These are phyloP conservation scores for Dryas octopetala DNA, from an alignment of 306 rosid species.

Conservation along the genomic window DNA sequence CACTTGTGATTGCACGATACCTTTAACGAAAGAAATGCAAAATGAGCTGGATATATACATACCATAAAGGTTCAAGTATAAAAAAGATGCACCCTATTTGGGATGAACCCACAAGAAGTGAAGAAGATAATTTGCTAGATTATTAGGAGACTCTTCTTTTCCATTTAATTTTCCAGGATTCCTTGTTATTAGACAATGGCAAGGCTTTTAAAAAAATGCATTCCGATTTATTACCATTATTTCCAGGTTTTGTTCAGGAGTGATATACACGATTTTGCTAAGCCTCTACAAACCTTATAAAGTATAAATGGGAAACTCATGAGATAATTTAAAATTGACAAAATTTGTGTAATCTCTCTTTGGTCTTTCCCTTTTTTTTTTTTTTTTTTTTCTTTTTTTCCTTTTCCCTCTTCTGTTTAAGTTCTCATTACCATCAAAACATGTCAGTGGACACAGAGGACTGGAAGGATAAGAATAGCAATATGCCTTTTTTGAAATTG, in stretches of 20 bases:
- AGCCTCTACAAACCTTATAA: too few relatives aligned
- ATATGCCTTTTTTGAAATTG: not conserved
- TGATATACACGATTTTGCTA: too few relatives aligned
- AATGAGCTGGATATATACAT: constrained; percentile 7
- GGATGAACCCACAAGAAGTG: not conserved
- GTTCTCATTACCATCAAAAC: too few relatives aligned
- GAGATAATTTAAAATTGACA: too few relatives aligned
- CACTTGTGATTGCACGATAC: constrained; percentile 87
- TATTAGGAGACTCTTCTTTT: too few relatives aligned
- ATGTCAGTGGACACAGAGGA: too few relatives aligned
- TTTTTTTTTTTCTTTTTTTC: too few relatives aligned
- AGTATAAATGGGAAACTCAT: not conserved
- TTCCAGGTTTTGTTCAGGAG: not conserved
- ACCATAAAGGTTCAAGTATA: not conserved
- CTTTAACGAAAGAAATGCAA: constrained; percentile 29
- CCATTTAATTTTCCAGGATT: not conserved
- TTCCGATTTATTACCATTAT: not conserved
- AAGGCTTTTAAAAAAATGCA: not conserved
- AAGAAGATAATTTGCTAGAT: not conserved
- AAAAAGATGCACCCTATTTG: not conserved
- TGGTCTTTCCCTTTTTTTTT: too few relatives aligned
- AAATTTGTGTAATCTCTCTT: too few relatives aligned
- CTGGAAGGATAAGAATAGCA: not conserved
- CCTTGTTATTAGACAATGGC: not conserved
- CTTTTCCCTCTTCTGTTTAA: too few relatives aligned